A percentile compares a stretch with the other conserved stretches of the same genome.
Evolutionary conservation across 306 rosid genomes (phyloP).

Genomic region (Ammopiptanthus mongolicus): DNA sequence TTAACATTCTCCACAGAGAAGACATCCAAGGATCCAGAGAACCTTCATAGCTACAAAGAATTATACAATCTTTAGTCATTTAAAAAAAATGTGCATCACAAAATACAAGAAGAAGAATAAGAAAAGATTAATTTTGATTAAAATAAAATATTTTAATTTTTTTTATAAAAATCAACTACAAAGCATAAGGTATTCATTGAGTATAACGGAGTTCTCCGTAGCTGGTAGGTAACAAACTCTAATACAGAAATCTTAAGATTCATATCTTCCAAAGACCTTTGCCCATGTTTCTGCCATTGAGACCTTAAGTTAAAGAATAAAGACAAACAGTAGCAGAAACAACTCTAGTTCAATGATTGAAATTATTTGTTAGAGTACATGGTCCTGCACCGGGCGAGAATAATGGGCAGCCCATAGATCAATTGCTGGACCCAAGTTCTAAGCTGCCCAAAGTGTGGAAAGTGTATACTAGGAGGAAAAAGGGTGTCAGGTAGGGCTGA

Average conservation of each 20-base stretch:
- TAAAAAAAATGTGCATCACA: background rate
- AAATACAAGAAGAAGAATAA: background rate
- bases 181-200: background rate
- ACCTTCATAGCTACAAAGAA: slow-evolving; percentile 70
- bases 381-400: too few relatives aligned
- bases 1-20: slow-evolving; percentile 65
- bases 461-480: too few relatives aligned
- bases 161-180: background rate
- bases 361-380: background rate
- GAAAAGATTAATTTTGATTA: background rate
- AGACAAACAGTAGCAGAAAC: background rate
- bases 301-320: background rate
- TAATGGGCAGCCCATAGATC: too few relatives aligned
- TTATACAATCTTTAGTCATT: slow-evolving; percentile 5
- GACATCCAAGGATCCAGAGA: slow-evolving; percentile 92
- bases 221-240: background rate
- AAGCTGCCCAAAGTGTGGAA: too few relatives aligned
- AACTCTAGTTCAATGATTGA: background rate
- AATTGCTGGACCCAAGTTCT: too few relatives aligned
- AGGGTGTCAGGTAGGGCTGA: too few relatives aligned
- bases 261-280: slow-evolving; percentile 5
- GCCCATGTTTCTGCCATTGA: background rate
- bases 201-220: background rate
- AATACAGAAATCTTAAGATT: background rate
- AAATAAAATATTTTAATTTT: background rate